Evolutionary conservation across 441 rosid genomes (phyloP).

Genomic region (Gossypium armourianum): DNA sequence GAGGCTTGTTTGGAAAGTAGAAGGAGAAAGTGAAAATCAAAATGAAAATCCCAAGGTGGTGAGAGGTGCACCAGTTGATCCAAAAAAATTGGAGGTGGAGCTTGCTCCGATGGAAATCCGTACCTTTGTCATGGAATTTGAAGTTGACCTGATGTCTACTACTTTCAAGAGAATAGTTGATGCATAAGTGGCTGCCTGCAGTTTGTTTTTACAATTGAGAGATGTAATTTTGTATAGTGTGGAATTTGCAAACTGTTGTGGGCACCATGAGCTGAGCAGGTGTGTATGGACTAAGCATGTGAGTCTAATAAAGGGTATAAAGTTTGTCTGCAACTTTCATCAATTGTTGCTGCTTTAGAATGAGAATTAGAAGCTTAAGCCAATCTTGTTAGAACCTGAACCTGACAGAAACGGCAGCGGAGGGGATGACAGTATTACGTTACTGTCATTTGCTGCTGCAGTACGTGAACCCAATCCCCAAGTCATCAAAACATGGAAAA

Average conservation of each 20-base stretch:
- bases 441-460: neutral
- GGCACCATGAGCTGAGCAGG: neutral
- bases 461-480: neutral
- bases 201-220: neutral
- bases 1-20: slow-evolving; percentile 67
- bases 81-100: slow-evolving; percentile 51
- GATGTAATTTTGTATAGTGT: neutral
- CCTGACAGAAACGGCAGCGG: neutral
- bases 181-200: slow-evolving; percentile 12
- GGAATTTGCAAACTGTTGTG: neutral
- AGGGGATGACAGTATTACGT: neutral
- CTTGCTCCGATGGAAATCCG: slow-evolving; percentile 92
- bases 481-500: neutral
- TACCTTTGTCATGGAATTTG: slow-evolving; percentile 52
- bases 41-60: slow-evolving; percentile 18
- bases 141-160: neutral
- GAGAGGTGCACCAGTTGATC: slow-evolving; percentile 58
- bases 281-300: neutral
- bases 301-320: neutral
- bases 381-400: neutral
- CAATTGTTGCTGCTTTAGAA: neutral
- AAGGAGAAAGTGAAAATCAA: slow-evolving; percentile 27
- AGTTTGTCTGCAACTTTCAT: neutral
- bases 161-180: slow-evolving; percentile 12
- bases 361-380: neutral